phyloP scores from a whole-genome alignment of 2,329 filamentous ascomycete genomes.

The Cytospora mali region DNA sequence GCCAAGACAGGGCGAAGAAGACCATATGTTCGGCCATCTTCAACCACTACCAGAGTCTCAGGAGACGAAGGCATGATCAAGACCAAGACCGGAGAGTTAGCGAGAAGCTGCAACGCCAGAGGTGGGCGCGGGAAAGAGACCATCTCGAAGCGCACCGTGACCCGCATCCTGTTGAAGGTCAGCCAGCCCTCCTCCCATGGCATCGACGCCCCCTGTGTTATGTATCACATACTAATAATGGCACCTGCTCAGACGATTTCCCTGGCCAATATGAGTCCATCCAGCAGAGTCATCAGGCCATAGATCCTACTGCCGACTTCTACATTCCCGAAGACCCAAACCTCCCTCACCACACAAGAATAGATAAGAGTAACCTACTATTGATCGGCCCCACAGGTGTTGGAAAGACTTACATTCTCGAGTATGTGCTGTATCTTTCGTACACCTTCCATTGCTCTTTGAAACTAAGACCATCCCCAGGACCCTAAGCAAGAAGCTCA shows the following conservation, averaged over 20 bases:
- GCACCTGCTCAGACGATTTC: constrained; percentile 54
- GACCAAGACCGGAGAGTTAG: constrained; percentile 58
- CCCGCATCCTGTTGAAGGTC: constrained; percentile 79
- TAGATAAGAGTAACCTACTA: constrained; percentile 95
- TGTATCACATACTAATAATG: constrained; percentile 38
- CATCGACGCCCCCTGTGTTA: constrained; percentile 35
- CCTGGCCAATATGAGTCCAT: constrained; percentile 54
- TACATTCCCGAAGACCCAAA: constrained; percentile 52
- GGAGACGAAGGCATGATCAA: constrained; percentile 77
- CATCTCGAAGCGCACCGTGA: constrained; percentile 53
- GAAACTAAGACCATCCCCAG: constrained; percentile 46
- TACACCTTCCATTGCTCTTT: background rate
- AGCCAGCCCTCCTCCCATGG: constrained; percentile 33
- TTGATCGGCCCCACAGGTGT: constrained; percentile 91
- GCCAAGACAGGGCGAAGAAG: constrained; percentile 93
- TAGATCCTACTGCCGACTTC: constrained; percentile 42
- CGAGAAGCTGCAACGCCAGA: constrained; percentile 71
- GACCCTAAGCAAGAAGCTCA: constrained; percentile 88
- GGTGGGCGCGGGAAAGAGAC: constrained; percentile 69
- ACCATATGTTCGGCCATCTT: constrained; percentile 91
- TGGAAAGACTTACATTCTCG: constrained; percentile 92
- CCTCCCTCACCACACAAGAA: constrained; percentile 60
- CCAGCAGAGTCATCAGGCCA: constrained; percentile 41
- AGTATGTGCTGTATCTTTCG: constrained; percentile 47
- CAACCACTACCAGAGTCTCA: constrained; percentile 91